Evolutionary conservation across 2,329 filamentous ascomycete species (phyloP), one percentile per base, ranked within the genome.

Genomic region (Verticillium nonalfalfae): DNA sequence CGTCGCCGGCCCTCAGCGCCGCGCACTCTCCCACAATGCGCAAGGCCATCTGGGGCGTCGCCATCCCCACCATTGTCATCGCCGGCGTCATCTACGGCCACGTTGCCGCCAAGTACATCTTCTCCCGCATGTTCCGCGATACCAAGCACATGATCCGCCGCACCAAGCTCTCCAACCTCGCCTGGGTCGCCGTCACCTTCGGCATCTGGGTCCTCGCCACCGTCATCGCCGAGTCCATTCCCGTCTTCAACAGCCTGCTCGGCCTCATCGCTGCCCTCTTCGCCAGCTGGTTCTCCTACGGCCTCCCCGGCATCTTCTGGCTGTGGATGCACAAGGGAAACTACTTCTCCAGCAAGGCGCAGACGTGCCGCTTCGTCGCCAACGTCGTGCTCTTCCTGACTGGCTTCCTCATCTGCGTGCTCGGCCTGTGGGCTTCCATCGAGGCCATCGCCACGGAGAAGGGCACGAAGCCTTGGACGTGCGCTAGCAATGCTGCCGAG

Each of bases 31-130:
- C 71, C 1, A 68, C 80, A 0, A 74, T 90, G 56, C 79, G 82
- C 26, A 90, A 90, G 69, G 75, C 88, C 11, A 87, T 88, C 13
- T 91, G 86, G 74, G 87, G 86, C 31, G 77, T 91, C 62, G 88
- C 88, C 0, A 78, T 88, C 2, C 88, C 88, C 1, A 90, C 86
- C 2, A 90, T 91, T 62, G 77, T 91, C 57, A 84, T 91, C 58
- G 86, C 88, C 0, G 89, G 88, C 59, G 87, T 90, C 7, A 88
- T 91, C 64, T 87, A 89, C 69, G 87, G 83, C 13, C 84, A 88
- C 62, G 84, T 90, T 1, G 86, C 85, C 2, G 80, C 79, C 60
- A 89, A 89, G 68, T 88, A 88, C 67, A 76, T 90, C 62, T 91
- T 89, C 68, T 75, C 85, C 3, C 83, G 88, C 35, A 70, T 87